phyloP scores from a whole-genome alignment of 1,284 basidiomycete genomes.

The Exobasidium cylindrosporum region DNA sequence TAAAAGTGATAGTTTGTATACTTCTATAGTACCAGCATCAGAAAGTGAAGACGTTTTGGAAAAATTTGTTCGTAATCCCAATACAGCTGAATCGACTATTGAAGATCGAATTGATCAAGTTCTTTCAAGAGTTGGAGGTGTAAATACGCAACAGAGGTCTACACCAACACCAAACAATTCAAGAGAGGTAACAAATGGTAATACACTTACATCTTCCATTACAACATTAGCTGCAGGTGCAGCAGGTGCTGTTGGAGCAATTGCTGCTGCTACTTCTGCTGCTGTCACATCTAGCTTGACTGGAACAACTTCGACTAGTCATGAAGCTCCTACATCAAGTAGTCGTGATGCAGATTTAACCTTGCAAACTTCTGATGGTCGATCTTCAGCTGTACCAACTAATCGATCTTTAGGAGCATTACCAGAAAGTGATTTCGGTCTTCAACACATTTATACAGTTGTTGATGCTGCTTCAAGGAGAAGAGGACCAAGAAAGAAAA shows the following conservation, averaged over 20 bases:
- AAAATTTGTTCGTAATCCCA: conserved; percentile 21
- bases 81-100: conserved; percentile 15
- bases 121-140: conserved; percentile 13
- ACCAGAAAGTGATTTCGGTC: conserved; percentile 29
- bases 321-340: not conserved
- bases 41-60: conserved; percentile 29
- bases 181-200: conserved; percentile 11
- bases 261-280: conserved; percentile 2
- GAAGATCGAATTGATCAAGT: conserved; percentile 44
- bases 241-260: conserved; percentile 4
- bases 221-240: conserved; percentile 20
- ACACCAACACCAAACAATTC: not conserved
- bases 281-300: not conserved
- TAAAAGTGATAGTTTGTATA: not conserved
- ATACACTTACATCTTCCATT: conserved; percentile 32
- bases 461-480: conserved; percentile 42
- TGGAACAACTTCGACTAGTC: not conserved
- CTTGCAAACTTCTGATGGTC: not conserved
- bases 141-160: not conserved
- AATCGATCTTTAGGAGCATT: conserved; percentile 1
- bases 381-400: not conserved
- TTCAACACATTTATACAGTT: conserved; percentile 41
- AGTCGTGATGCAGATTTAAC: not conserved
- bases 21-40: not conserved
- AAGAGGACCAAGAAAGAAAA: conserved; percentile 23